These are phyloP conservation scores for Anthoceros angustus DNA, from an alignment of 225 moss, liverwort and hornwort genomes.

Conservation along the genomic window DNA sequence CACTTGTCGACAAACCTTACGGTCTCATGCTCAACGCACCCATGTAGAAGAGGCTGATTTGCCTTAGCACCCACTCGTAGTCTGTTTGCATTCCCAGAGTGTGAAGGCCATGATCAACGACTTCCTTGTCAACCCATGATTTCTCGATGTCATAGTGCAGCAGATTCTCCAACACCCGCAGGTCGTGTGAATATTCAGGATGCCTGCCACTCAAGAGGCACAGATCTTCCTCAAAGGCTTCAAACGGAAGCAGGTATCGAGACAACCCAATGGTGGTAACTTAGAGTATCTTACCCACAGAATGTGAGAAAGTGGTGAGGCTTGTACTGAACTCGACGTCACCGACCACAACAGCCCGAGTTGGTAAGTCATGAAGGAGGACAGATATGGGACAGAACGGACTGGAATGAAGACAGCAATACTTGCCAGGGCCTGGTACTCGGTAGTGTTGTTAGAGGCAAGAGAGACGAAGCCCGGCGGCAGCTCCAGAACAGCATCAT, in stretches of 20 bases:
- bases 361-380: too few relatives aligned
- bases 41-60: constrained; percentile 54
- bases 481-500: constrained; percentile 56
- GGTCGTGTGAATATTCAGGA: constrained; percentile 73
- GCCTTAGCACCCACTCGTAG: constrained; percentile 74
- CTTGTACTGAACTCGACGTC: constrained; percentile 36
- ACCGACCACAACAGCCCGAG: too few relatives aligned
- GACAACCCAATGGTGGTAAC: too few relatives aligned
- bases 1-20: too few relatives aligned
- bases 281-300: constrained; percentile 83
- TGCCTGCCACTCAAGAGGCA: too few relatives aligned
- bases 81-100: constrained; percentile 49
- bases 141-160: constrained; percentile 73
- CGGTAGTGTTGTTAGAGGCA: constrained; percentile 68
- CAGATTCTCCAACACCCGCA: constrained; percentile 49
- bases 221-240: too few relatives aligned
- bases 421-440: constrained; percentile 58
- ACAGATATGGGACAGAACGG: neutral
- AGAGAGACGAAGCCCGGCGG: constrained; percentile 44
- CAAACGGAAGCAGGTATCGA: too few relatives aligned
- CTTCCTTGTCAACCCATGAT: constrained; percentile 79
- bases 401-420: neutral
- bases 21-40: constrained; percentile 14
- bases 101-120: constrained; percentile 59
- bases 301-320: constrained; percentile 58